Conservation (phyloP, 306 rosid genomes). For the Leucaena leucocephala region DNA sequence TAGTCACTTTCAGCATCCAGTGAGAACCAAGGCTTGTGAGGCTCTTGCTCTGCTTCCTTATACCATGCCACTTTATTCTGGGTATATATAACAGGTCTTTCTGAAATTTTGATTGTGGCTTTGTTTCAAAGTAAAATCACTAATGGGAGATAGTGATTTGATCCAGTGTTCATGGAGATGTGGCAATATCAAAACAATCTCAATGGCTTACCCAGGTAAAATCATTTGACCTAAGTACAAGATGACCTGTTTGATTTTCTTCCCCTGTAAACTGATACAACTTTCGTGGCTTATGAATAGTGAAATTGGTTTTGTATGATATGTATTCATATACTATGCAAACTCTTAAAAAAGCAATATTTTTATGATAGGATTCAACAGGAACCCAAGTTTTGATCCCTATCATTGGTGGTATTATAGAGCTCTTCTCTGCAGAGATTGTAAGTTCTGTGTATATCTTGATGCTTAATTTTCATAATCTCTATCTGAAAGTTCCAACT, state of each 20-base stretch:
- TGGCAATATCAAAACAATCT: conserved; percentile 73
- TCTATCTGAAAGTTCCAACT: conserved; percentile 16
- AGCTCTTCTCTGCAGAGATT: conserved; percentile 63
- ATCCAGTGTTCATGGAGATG: conserved; percentile 73
- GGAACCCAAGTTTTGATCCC: conserved; percentile 82
- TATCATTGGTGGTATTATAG: conserved; percentile 68
- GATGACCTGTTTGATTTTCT: not conserved
- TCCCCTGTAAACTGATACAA: not conserved
- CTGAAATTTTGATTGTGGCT: not conserved
- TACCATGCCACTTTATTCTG: conserved; percentile 60
- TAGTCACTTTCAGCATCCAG: conserved; percentile 49
- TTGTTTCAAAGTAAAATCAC: not conserved
- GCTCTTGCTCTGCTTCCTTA: conserved; percentile 69
- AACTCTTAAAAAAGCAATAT: not conserved
- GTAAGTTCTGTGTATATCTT: conserved; percentile 46
- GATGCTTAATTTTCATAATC: not conserved
- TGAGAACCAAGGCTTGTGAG: conserved; percentile 69
- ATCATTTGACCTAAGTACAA: not conserved
- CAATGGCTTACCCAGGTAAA: conserved; percentile 53
- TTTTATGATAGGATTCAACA: conserved; percentile 48
- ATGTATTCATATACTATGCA: not conserved
- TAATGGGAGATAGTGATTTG: conserved; percentile 14
- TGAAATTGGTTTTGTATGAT: not conserved
- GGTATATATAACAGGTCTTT: conserved; percentile 43
- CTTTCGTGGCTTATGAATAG: not conserved